Base-by-base conservation (phyloP, 805 yeast genomes). In the Candida ulmi region DNA sequence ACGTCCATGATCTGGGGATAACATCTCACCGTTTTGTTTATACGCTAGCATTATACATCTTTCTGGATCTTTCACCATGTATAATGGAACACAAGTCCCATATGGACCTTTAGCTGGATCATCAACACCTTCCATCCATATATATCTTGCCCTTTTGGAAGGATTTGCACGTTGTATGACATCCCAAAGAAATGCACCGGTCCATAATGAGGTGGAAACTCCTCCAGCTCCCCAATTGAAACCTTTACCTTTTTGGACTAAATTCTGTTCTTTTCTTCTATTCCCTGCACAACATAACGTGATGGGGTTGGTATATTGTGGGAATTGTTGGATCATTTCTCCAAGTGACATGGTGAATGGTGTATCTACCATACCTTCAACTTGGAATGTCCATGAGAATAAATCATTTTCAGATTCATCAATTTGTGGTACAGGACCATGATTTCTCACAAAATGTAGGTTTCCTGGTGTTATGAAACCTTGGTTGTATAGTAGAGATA, bases 211-310 rank as follows among this genome's bases (percentile, higher is more conserved):
- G 8, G 62, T 60, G 1, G 65, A 61, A 11, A 51, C 51, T 24
- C 64, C 66, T 8, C 55, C 61, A 1, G 63, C 49, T n/a, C 63
- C 63, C 66, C 66, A 62, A 37, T 57, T 60, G 44, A 62, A 62
- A 11, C 65, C 65, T 13, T 57, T 48, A 11, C 63, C 61, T 34
- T 60, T 60, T 29, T 52, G 54, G 12, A 57, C 67, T 50, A 58
- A 43, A 36, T 61, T 61, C 41, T 61, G 65, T 37, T 62, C 65
- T 36, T 56, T 60, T 33, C 65, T 50, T 36, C 66, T 51, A 36
- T 61, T 61, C 11, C 66, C 66, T 3, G 66, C 66, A 43, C 66
- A 61, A 16, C 57, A 56, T n/a, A 61, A 36, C 1, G 66, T 61
- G 3, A 61, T 51, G 4, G 65, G 66, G n/a, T 47, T 50, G 0